Conservation (phyloP, 1,139 yeast species). For the Hansenula lynferdii region DNA sequence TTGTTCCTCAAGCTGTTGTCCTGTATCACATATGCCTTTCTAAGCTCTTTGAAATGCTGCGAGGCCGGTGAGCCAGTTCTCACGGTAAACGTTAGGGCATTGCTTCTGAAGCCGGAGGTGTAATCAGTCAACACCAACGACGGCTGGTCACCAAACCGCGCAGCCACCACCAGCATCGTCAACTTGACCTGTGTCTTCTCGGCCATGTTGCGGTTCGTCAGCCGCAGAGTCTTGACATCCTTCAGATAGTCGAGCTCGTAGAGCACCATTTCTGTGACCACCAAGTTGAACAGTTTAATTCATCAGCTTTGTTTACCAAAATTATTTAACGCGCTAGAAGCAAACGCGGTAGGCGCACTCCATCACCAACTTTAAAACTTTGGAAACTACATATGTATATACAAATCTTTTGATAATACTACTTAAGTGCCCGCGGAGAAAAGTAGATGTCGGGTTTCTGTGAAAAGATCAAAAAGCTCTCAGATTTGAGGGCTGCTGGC, state of each 20-base stretch:
- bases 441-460: no score
- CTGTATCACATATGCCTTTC: not conserved
- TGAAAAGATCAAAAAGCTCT: not conserved
- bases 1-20: not conserved
- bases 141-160: not conserved
- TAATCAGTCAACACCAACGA: not conserved
- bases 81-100: not conserved
- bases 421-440: no score
- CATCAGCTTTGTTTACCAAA: no score
- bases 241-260: not conserved
- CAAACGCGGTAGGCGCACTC: not conserved
- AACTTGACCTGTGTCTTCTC: not conserved
- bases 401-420: not conserved
- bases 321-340: not conserved
- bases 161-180: constrained; percentile 1
- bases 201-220: not conserved
- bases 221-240: not conserved
- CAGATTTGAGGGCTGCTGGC: not conserved
- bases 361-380: not conserved
- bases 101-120: not conserved
- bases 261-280: not conserved
- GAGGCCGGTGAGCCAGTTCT: not conserved
- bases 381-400: not conserved
- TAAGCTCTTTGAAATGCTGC: not conserved
- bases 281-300: no score